Conservation (phyloP, 139 green algal species). For the Monoraphidium neglectum region DNA sequence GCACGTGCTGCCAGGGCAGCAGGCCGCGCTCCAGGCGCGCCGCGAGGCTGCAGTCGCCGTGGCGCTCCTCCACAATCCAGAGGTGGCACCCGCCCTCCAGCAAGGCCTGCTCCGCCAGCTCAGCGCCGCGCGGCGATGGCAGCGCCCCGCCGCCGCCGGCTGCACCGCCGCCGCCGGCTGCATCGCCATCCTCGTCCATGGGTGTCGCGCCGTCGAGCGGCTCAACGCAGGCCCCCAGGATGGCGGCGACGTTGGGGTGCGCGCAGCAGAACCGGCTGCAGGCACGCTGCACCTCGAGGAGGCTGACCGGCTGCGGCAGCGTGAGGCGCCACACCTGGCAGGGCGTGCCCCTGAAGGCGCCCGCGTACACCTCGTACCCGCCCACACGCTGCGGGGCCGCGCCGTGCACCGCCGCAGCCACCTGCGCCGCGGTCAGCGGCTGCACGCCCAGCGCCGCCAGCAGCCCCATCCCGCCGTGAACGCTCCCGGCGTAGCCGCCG, state of each 20-base stretch:
- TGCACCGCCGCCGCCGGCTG: background rate
- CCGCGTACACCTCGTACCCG: constrained; percentile 10
- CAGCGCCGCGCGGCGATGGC: background rate
- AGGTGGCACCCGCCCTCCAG: constrained; percentile 20
- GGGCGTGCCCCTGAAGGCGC: constrained; percentile 19
- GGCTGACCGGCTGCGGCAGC: constrained; percentile 41
- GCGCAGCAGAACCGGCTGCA: constrained; percentile 53
- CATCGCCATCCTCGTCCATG: constrained; percentile 31
- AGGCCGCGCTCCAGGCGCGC: constrained; percentile 47
- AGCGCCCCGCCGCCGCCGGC: background rate
- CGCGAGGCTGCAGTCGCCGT: constrained; percentile 50
- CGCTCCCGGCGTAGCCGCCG: too few species aligned
- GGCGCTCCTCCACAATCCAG: constrained; percentile 65
- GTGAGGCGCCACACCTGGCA: constrained; percentile 46
- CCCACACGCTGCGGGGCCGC: constrained; percentile 24
- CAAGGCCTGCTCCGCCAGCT: background rate
- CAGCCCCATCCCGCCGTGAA: background rate
- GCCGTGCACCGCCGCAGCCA: constrained; percentile 43
- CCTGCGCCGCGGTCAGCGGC: constrained; percentile 40
- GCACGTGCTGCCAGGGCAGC: constrained; percentile 56
- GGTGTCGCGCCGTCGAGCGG: constrained; percentile 21
- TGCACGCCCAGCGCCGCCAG: constrained; percentile 45
- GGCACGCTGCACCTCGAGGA: constrained; percentile 47
- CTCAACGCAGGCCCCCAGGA: constrained; percentile 61
- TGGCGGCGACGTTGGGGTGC: constrained; percentile 55